Percentiles rank a stretch among this genome's conserved stretches.
Conservation (phyloP, 1,139 yeast genomes). For the Tardiomyces blankii region DNA sequence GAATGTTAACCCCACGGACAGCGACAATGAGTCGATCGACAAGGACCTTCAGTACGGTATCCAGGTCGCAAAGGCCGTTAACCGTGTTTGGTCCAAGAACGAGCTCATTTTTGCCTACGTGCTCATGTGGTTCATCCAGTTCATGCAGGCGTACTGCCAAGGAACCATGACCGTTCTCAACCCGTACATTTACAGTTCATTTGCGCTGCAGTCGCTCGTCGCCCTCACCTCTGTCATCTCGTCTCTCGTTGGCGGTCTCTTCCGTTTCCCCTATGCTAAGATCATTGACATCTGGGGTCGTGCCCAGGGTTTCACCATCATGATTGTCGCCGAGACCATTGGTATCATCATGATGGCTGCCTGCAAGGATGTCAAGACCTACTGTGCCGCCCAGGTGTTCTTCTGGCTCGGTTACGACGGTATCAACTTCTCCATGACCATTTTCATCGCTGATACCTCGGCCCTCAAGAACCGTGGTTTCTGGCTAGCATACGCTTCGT, state of each 20-base stretch:
- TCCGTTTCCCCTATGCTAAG: constrained; percentile 34
- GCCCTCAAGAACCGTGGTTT: constrained; percentile 22
- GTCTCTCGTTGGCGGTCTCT: constrained; percentile 41
- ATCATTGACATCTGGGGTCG: constrained; percentile 24
- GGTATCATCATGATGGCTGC: constrained; percentile 24
- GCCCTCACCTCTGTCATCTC: constrained; percentile 16
- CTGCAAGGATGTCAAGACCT: constrained; percentile 16
- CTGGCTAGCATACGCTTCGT: constrained; percentile 20
- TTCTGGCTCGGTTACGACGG: constrained; percentile 22
- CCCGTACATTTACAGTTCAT: constrained; percentile 6
- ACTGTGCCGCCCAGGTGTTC: constrained; percentile 22
- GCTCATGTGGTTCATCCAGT: too few species aligned
- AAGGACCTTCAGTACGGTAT: too few species aligned
- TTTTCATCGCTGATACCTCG: constrained; percentile 24
- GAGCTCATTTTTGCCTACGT: too few species aligned
- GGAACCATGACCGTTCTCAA: constrained; percentile 1
- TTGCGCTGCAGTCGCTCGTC: constrained; percentile 11
- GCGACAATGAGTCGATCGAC: too few species aligned
- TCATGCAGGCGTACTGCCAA: too few species aligned
- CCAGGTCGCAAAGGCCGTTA: too few species aligned
- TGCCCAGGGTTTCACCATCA: constrained; percentile 21
- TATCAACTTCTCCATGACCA: constrained; percentile 10
- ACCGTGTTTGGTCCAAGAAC: too few species aligned
- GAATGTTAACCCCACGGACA: too few species aligned
- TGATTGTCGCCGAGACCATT: constrained; percentile 12